Evolutionary conservation across 179 eudicot species (phyloP), one percentile per base, ranked within the genome.

Genomic region (Vitellaria paradoxa): DNA sequence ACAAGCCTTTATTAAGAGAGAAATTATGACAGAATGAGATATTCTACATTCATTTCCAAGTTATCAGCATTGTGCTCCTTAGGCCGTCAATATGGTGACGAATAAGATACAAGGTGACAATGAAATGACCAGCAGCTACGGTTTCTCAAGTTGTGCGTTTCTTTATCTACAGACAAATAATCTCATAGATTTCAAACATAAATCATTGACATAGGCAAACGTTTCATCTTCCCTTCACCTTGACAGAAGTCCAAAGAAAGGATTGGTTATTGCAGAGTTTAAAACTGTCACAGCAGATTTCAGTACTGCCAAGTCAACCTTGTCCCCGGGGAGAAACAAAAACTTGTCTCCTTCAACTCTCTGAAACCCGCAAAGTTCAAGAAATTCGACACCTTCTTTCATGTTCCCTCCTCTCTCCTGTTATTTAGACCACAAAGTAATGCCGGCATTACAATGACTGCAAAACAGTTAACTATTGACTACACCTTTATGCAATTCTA

Each of bases 321-420:
- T 94, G 30, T 87, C 88, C 50, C 84, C 79, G 8, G 88, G 86
- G 53, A 94, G 87, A 66, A 84, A 77, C 81, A 94, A 74, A 80
- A 89, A 90, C 60, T 87, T 83, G 53, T 82, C 89, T n/a, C 73
- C 83, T 15, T 79, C 85, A 4, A 55, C 82, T 82, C 65, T 88
- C 81, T 94, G 89, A 82, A 94, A 94, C 72, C 98, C 98, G 70
- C 98, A 92, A 3, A 90, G 87, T 77, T 94, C 97, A 57, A 94
- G 96, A 86, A 92, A 92, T 75, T 81, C 75, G 24, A 86, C 47
- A n/a, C 89, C 93, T 82, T 86, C 91, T 65, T 78, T 78, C 73
- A 89, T 81, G 59, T 76, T 83, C 53, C 96, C 93, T 17, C 90
- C 87, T 83, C 93, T 82, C 14, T 84, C 92, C 98, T 94, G 91